Evolutionary conservation across 257 asterid species (phyloP), one percentile per base, ranked within the genome.

Genomic region (Gardenia jasminoides): DNA sequence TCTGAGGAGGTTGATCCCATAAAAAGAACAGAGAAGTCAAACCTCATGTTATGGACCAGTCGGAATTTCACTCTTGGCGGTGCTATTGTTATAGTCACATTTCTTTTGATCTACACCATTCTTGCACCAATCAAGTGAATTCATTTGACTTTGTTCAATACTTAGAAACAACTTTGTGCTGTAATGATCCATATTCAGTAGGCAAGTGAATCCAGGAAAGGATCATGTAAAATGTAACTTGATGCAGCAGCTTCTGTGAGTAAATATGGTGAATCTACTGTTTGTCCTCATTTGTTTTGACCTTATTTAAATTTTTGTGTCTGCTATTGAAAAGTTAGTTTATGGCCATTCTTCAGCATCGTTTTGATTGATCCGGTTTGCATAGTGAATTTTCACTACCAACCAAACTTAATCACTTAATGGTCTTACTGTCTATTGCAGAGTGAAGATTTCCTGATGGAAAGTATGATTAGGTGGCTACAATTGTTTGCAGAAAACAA

Each of bases 1-100:
- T 93, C 98, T 2, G 98, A 93, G 88, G 99, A 95, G 81, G 88
- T 95, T 59, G 99, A 95, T 81, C 99, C 99, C 74, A 95, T 95
- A 80, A 95, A 88, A 62, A 86, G 97, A 87, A 76, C 97, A 24
- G 99, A 95, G 97, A 92, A 90, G 78, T 89, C 93, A 3, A 92
- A 95, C 80, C 99, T 95, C 73, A 88, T 62, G 90, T 78, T 90
- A 50, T 95, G 98, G 99, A 93, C 98, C 70, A 92, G 97, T 81
- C 96, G 97, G 0, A 78, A 83, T 67, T 95, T 93, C 89, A 89
- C 96, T 47, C 88, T 93, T 15, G 84, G 24, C 22, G 91, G 85
- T 61, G 97, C 99, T 4, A 87, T 93, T 79, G 54, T 95, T 74
- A 89, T 95, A 33, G 92, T 95, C 62, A 87, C 88, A 22, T 82